Conservation (phyloP, 768 basidiomycete species). For the Phylloporus scabripes region DNA sequence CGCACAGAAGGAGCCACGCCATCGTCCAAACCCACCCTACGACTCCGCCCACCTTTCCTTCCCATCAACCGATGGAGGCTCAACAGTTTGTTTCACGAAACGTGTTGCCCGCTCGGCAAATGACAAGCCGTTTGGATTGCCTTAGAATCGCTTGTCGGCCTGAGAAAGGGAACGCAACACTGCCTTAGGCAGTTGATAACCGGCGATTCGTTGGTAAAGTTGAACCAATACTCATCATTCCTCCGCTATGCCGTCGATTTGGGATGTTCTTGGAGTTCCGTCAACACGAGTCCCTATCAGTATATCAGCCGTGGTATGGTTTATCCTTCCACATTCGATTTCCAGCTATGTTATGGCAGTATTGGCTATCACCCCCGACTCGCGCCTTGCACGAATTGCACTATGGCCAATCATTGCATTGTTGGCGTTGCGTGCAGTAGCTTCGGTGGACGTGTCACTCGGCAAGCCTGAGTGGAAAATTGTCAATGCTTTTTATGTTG, state of each 20-base stretch:
- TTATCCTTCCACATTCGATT: slow-evolving; percentile 39
- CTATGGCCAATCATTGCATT: slow-evolving; percentile 43
- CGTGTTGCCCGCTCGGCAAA: too few relatives aligned
- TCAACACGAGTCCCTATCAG: slow-evolving; percentile 24
- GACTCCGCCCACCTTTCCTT: too few relatives aligned
- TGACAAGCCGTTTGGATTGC: too few relatives aligned
- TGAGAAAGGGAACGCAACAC: too few relatives aligned
- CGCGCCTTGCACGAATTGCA: slow-evolving; percentile 39
- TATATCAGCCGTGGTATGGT: slow-evolving; percentile 27
- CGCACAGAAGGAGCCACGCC: too few relatives aligned
- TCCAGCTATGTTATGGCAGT: slow-evolving; percentile 45
- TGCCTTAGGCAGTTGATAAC: too few relatives aligned
- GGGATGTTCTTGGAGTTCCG: slow-evolving; percentile 5
- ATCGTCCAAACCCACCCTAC: too few relatives aligned
- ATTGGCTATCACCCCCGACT: slow-evolving; percentile 43
- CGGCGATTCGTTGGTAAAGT: not conserved
- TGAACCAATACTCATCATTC: not conserved
- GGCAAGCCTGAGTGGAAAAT: not conserved
- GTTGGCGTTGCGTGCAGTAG: slow-evolving; percentile 36
- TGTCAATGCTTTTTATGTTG: slow-evolving; percentile 9
- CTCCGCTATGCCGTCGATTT: not conserved
- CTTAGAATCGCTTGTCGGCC: too few relatives aligned
- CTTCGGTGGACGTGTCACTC: slow-evolving; percentile 10
- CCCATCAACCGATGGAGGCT: too few relatives aligned
- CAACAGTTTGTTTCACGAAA: too few relatives aligned